phyloP scores from a whole-genome alignment of 2,329 filamentous ascomycete species.

The Fulvia fulva region DNA sequence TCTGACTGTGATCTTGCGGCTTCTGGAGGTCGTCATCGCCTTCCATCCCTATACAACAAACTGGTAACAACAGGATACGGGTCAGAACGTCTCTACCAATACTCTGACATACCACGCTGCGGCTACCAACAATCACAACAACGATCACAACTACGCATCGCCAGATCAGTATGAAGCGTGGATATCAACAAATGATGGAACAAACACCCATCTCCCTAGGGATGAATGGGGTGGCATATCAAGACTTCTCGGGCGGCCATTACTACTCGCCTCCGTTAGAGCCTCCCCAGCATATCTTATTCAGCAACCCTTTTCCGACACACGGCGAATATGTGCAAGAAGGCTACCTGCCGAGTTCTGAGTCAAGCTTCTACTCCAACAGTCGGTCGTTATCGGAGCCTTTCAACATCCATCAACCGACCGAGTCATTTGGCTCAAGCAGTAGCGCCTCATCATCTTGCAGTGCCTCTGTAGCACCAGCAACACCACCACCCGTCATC shows the following conservation, averaged over 20 bases:
- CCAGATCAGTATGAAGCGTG: slow-evolving; percentile 15
- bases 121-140: background rate
- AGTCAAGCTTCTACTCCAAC: slow-evolving; percentile 15
- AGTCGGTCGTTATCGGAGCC: slow-evolving; percentile 18
- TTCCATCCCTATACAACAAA: slow-evolving; percentile 5
- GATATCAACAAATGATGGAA: slow-evolving; percentile 19
- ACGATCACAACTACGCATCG: slow-evolving; percentile 7
- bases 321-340: slow-evolving; percentile 17
- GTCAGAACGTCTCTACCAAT: slow-evolving; percentile 8
- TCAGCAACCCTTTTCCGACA: slow-evolving; percentile 20
- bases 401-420: slow-evolving; percentile 11
- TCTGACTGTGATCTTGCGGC: slow-evolving; percentile 10
- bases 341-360: slow-evolving; percentile 15
- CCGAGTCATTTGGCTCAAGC: slow-evolving; percentile 15
- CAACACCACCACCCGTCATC: slow-evolving; percentile 15
- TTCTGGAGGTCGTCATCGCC: slow-evolving; percentile 5
- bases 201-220: slow-evolving; percentile 9
- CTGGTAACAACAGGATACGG: slow-evolving; percentile 7
- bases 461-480: slow-evolving; percentile 19
- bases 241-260: slow-evolving; percentile 14
- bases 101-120: background rate
- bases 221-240: slow-evolving; percentile 20
- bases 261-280: slow-evolving; percentile 21
- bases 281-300: slow-evolving; percentile 16
- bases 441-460: slow-evolving; percentile 20